Evolutionary conservation across 257 asterid species (phyloP), one percentile per base, ranked within the genome.

Genomic region (Primulina huaijiensis): DNA sequence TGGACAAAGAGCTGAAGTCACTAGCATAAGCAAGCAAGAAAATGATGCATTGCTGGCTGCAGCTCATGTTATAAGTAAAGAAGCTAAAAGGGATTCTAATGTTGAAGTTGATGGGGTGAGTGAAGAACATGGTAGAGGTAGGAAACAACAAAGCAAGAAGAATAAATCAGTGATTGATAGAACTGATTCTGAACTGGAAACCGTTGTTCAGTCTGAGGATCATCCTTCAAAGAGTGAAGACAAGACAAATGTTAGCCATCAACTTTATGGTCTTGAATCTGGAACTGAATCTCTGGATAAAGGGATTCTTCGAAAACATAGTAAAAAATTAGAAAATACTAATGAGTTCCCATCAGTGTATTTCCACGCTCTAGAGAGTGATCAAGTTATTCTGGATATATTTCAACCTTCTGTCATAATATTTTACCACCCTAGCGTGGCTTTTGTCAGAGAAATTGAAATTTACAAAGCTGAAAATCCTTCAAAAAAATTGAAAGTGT

Each of bases 391-490:
- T 69, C 96, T 93, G 72, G 99, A 88, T 70, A 70, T 88, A 74
- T 82, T 89, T 81, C 86, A 85, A 85, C 97, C 99, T 40, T 86
- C 92, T 79, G 89, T 84, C 77, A 74, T 93, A 79, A 86, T 93
- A 76, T 84, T 92, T 37, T 93, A 93, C 81, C 96, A 93, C 80
- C 96, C 99, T 60, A 92, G 89, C 75, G 78, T 87, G 78, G 87
- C 90, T 43, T 93, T 93, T 82, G 92, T 93, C 70, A 91, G 99
- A 79, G 96, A 93, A 77, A 88, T 93, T 72, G 99, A 93, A 76
- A 75, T 88, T 67, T 93, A 86, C 81, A 91, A 87, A 85, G 88
- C 97, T 76, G 96, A 93, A 80, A 90, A 90, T 76, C 92, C 99
- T 21, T 75, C 82, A 19, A 82, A 71, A 81, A 85, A 70, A 61